Conservation (phyloP, 2,329 filamentous ascomycete species). For the Diaporthe sp. region DNA sequence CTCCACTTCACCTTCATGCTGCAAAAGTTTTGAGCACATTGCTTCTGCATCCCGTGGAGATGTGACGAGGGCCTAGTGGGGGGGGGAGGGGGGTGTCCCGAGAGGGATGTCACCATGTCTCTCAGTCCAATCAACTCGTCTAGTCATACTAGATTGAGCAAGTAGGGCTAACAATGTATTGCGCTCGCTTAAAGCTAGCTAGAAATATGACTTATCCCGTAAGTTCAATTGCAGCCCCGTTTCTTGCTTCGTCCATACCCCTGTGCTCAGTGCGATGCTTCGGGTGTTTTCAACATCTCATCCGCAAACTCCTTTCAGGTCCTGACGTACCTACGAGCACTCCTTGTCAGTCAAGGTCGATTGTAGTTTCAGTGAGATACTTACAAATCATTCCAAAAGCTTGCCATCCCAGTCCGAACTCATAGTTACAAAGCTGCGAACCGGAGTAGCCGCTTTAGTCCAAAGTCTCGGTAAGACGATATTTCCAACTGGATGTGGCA, state of each 20-base stretch:
- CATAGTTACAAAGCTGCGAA: background rate
- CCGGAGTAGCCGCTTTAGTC: background rate
- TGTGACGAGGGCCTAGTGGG: too few species aligned
- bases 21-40: too few species aligned
- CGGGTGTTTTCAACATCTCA: background rate
- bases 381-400: constrained; percentile 7
- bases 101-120: too few species aligned
- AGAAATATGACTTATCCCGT: too few species aligned
- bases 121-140: too few species aligned
- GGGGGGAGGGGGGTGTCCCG: too few species aligned
- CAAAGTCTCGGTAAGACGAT: background rate
- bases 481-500: background rate
- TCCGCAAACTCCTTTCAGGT: constrained; percentile 11
- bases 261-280: background rate
- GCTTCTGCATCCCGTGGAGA: too few species aligned
- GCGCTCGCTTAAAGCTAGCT: too few species aligned
- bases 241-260: background rate
- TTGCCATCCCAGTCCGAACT: background rate
- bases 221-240: background rate
- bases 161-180: too few species aligned
- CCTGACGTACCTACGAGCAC: background rate
- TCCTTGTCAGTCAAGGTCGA: too few species aligned
- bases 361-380: background rate
- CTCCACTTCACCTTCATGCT: too few species aligned
- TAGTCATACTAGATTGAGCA: too few species aligned